phyloP scores from a whole-genome alignment of 305 asterid genomes.

The Withania somnifera region DNA sequence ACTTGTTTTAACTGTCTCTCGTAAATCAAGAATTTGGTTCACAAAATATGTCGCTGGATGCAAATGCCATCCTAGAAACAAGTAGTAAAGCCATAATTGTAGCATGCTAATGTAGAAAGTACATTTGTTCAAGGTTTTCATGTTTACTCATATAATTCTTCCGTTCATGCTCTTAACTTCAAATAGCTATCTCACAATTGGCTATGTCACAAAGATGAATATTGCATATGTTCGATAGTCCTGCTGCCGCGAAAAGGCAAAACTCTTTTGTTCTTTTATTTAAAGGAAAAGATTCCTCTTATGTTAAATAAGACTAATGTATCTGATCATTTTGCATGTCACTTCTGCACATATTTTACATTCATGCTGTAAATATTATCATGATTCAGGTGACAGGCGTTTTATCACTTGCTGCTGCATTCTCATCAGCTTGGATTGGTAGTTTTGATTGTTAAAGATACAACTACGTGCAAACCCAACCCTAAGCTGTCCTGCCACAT shows the following conservation, averaged over 20 bases:
- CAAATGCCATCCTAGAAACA: background rate
- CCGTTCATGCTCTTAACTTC: background rate
- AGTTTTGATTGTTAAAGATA: constrained; percentile 53
- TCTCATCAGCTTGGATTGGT: constrained; percentile 84
- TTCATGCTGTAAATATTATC: background rate
- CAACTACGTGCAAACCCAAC: constrained; percentile 37
- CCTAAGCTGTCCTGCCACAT: constrained; percentile 38
- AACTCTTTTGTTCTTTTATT: background rate
- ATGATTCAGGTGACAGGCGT: constrained; percentile 64
- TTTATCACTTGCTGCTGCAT: constrained; percentile 78
- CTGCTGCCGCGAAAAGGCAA: background rate
- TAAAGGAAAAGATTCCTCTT: background rate
- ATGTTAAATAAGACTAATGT: background rate
- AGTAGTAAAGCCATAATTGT: too few species aligned
- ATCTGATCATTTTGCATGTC: background rate
- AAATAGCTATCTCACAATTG: background rate
- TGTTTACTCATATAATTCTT: background rate
- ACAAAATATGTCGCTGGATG: background rate
- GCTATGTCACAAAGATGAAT: background rate
- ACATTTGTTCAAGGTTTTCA: background rate
- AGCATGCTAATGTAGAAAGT: too few species aligned
- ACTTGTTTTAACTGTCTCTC: background rate
- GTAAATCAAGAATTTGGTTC: background rate
- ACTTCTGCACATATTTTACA: background rate
- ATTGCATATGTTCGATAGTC: background rate